Evolutionary conservation across 2,329 filamentous ascomycete genomes (phyloP), one percentile per base, ranked within the genome.

Genomic region (Paecilomyces formosus): DNA sequence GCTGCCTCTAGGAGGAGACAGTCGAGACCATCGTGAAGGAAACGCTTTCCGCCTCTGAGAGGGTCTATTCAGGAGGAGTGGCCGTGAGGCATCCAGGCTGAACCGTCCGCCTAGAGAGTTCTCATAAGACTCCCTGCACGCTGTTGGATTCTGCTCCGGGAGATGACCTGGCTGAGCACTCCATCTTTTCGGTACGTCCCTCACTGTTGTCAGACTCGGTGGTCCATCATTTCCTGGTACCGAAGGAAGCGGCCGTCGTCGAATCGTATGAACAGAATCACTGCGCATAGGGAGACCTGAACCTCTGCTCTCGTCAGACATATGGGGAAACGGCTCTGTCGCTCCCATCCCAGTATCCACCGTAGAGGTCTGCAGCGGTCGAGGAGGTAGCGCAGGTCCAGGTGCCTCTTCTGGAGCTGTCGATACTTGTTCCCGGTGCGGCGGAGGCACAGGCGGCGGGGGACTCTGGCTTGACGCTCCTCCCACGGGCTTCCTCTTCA

Each of bases 401-500:
- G 22, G 21, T 22, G 3, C 15, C 22, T 52, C 50, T 3, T 58
- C 35, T 31, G 31, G 51, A 28, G 21, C 21, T 33, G 53, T 28
- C n/a, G 39, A 28, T 50, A 18, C 30, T 53, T 64, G 61, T 30
- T 59, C 63, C 53, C 64, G 65, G 35, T 62, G 64, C 35, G 67
- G 63, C 50, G 65, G 62, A 13, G 60, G 54, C n/a, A 66, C 64
- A 50, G 58, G 60, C 15, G 55, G 55, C 13, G 26, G 18, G 12
- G 39, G 28, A 24, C 57, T 56, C 31, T 39, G 58, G 18, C 60
- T 59, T 24, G 62, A 64, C 8, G 30, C 30, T 9, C 63, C 61
- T 3, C 65, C 62, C 3, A 76, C 71, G 35, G 74, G 74, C 58
- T 77, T 77, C 12, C 74, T 70, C 39, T 70, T 69, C 18, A 75